Evolutionary conservation across 2,329 filamentous ascomycete species (phyloP).

Genomic region (Aspergillus versicolor): DNA sequence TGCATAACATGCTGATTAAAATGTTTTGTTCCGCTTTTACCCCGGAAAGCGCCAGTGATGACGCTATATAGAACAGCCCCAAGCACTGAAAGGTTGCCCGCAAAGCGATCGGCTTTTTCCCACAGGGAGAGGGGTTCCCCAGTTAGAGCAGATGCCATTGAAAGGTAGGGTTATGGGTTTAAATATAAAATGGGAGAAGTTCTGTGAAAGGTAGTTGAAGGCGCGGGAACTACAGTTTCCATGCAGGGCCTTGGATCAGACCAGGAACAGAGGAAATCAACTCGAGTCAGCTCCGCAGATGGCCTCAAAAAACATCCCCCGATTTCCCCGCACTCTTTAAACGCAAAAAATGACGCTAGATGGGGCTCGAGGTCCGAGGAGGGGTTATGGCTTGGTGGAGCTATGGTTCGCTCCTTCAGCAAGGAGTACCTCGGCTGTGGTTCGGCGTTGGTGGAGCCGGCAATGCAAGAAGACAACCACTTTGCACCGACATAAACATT

Average conservation of each 20-base stretch:
- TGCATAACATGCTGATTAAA: constrained; percentile 37
- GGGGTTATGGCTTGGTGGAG: background rate
- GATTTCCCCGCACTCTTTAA: background rate
- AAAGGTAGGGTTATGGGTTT: background rate
- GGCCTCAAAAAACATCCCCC: too few species aligned
- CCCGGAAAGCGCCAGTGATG: constrained; percentile 40
- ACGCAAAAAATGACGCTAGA: background rate
- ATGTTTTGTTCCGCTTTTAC: constrained; percentile 33
- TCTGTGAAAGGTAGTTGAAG: background rate
- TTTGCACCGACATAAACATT: background rate
- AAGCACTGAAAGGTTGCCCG: constrained; percentile 26
- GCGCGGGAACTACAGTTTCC: background rate
- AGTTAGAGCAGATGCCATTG: constrained; percentile 15
- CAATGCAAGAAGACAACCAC: background rate
- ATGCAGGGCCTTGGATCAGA: background rate
- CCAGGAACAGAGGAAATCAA: background rate
- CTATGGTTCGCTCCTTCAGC: background rate
- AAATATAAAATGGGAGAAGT: background rate
- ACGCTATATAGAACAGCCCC: constrained; percentile 29
- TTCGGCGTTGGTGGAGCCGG: background rate
- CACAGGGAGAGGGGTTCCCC: constrained; percentile 28
- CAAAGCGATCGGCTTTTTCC: constrained; percentile 35
- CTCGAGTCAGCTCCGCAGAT: background rate
- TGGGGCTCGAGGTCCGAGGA: background rate
- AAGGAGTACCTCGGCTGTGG: background rate